A percentile compares a stretch with the other conserved stretches of the same genome.
These are phyloP conservation scores for Arthrobotrys megalospora DNA, from an alignment of 2,329 filamentous ascomycete species.

Conservation along the genomic window DNA sequence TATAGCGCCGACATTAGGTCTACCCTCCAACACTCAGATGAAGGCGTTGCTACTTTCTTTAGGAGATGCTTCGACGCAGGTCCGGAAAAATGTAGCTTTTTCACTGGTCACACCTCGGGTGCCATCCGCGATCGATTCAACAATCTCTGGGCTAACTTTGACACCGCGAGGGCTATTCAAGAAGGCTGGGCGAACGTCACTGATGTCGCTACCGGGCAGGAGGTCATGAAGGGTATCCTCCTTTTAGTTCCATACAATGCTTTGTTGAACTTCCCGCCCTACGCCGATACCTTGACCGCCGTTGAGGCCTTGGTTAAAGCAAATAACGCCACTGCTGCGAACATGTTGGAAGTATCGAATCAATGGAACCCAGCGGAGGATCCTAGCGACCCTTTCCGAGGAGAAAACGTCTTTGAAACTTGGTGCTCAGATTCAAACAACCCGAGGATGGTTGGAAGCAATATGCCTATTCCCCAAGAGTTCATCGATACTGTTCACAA, in stretches of 20 bases:
- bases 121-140: conserved; percentile 66
- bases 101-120: conserved; percentile 65
- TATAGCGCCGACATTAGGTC: conserved; percentile 65
- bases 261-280: conserved; percentile 25
- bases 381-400: conserved; percentile 6
- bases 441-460: conserved; percentile 15
- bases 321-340: conserved; percentile 25
- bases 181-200: conserved; percentile 62
- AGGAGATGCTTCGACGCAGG: conserved; percentile 69
- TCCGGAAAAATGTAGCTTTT: conserved; percentile 67
- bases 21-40: conserved; percentile 69
- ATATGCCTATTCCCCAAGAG: conserved; percentile 27
- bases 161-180: conserved; percentile 52
- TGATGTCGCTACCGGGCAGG: conserved; percentile 39
- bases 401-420: conserved; percentile 40
- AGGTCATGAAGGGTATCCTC: conserved; percentile 39
- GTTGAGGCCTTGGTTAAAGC: conserved; percentile 32
- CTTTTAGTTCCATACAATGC: conserved; percentile 36
- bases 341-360: conserved; percentile 14
- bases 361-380: conserved; percentile 18
- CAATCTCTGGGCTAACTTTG: conserved; percentile 60
- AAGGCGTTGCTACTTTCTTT: conserved; percentile 69
- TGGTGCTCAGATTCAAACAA: conserved; percentile 40
- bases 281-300: conserved; percentile 30
- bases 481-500: conserved; percentile 27